These are phyloP conservation scores for Scytalidium lignicola DNA, from an alignment of 2,329 filamentous ascomycete genomes.

Conservation along the genomic window DNA sequence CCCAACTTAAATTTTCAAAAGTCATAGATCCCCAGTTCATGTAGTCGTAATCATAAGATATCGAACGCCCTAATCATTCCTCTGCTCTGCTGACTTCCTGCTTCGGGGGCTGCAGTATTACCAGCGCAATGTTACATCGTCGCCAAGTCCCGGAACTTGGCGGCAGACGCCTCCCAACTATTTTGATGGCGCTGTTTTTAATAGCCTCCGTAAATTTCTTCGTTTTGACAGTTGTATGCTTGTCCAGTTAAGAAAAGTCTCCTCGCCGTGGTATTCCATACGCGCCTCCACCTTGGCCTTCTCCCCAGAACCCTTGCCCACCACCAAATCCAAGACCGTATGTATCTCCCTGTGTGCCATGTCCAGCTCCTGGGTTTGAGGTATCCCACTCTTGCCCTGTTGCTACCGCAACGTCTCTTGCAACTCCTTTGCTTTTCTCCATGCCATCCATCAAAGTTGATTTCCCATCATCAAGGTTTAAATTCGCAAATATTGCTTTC, in stretches of 20 bases:
- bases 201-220: neutral
- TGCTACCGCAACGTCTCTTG: conserved; percentile 8
- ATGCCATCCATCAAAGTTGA: conserved; percentile 5
- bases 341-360: conserved; percentile 6
- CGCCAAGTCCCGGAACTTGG: no score
- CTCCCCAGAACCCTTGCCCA: conserved; percentile 9
- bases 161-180: no score
- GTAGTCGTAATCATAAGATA: neutral
- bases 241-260: neutral
- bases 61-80: neutral
- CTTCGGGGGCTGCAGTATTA: no score
- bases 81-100: neutral
- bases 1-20: no score
- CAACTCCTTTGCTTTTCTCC: conserved; percentile 5
- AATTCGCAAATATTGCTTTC: conserved; percentile 64
- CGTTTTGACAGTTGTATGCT: no score
- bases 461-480: conserved; percentile 44
- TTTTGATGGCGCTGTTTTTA: neutral
- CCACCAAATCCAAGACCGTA: conserved; percentile 13
- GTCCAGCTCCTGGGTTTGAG: neutral
- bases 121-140: no score
- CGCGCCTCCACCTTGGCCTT: conserved; percentile 4
- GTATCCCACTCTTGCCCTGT: conserved; percentile 2
- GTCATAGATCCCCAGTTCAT: neutral
- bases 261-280: neutral